These are phyloP conservation scores for Venturia oleaginea DNA, from an alignment of 2,329 filamentous ascomycete genomes.

Conservation along the genomic window DNA sequence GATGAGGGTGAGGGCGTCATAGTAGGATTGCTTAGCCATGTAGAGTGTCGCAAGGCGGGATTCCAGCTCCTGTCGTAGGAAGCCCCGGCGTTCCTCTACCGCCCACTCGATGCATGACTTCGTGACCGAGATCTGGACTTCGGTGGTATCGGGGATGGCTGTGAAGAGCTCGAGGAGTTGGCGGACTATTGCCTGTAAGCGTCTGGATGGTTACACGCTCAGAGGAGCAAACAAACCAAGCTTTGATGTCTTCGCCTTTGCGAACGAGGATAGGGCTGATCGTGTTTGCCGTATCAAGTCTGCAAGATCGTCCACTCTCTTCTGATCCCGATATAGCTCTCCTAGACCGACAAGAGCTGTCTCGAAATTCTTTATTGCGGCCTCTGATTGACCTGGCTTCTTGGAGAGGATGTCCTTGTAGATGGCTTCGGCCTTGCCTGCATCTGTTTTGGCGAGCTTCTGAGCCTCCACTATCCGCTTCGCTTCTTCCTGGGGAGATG, in stretches of 20 bases:
- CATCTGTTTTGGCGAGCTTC: conserved; percentile 70
- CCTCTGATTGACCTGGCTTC: conserved; percentile 75
- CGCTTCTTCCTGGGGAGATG: conserved; percentile 35
- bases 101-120: conserved; percentile 99
- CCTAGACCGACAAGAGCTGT: conserved; percentile 78
- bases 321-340: conserved; percentile 84
- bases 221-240: conserved; percentile 52
- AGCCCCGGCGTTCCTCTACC: conserved; percentile 83
- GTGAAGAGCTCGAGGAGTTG: conserved; percentile 94
- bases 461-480: conserved; percentile 80
- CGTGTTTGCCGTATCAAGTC: conserved; percentile 84
- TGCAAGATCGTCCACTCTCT: conserved; percentile 74
- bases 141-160: conserved; percentile 86
- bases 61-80: conserved; percentile 96
- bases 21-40: conserved; percentile 97
- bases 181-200: conserved; percentile 54
- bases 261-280: conserved; percentile 87
- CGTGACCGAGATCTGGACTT: conserved; percentile 88
- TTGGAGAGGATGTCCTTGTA: conserved; percentile 87
- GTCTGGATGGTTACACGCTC: neutral
- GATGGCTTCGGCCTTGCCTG: conserved; percentile 72
- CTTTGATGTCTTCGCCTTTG: conserved; percentile 98
- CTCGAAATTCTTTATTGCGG: conserved; percentile 86
- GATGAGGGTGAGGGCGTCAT: conserved; percentile 92
- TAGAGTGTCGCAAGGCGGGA: conserved; percentile 87